Evolutionary conservation across 768 basidiomycete genomes (phyloP), one percentile per base, ranked within the genome.

Genomic region (Tremella fuciformis): DNA sequence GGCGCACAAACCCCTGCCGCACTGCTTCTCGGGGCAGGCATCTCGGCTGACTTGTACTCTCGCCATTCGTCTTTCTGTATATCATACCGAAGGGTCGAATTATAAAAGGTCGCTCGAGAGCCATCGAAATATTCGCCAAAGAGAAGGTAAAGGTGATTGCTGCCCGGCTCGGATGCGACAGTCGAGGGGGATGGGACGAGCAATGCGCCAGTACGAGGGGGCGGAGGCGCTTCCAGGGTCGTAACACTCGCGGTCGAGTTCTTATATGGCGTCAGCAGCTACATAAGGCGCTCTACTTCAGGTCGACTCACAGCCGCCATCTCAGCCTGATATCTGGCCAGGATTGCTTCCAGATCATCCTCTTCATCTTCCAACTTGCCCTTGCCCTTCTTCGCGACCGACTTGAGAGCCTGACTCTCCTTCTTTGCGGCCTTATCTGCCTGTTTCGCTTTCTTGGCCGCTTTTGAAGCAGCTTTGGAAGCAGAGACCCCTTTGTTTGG

Each of bases 61-160:
- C 88, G 82, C 91, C 91, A 94, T 80, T 94, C 91, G 67, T 92
- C 85, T 84, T 88, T 50, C 13, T 50, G 15, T 19, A 46, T 29
- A 25, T 53, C 49, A 44, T 49, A 38, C 24, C 21, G 8, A 8
- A 54, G n/a, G 21, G 39, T 18, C 7, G 19, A 18, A 13, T 50
- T 19, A 24, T 19, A 55, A 39, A 50, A 47, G 25, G 89, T 87
- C 15, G 89, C 86, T 71, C 84, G 88, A 11, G 84, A 84, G 59
- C 93, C 92, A 47, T 92, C 89, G 58, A 91, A 93, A 74, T 85
- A 90, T 71, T 91, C 89, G 0, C 89, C 89, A 34, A 90, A 86
- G 60, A 82, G 86, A 42, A 52, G 53, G 19, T 39, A 50, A 34
- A 50, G 50, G 47, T 54, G 51, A 11, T 57, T 34, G 15, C 37